These are phyloP conservation scores for Solanum pimpinellifolium DNA, from an alignment of 257 asterid species.

Conservation along the genomic window DNA sequence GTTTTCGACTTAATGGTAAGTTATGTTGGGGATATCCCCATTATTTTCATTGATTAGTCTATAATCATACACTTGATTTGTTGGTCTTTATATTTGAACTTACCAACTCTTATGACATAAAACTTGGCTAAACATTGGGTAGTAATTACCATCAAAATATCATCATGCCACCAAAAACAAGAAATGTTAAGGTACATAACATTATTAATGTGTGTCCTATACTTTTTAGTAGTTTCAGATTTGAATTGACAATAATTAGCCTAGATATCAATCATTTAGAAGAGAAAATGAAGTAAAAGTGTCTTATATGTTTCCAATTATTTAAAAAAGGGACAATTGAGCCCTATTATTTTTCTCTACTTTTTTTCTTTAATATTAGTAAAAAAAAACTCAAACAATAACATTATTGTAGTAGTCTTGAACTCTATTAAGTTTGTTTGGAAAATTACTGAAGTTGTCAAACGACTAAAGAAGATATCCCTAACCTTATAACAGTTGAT, in stretches of 20 bases:
- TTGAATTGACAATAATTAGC: background rate
- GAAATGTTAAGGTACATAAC: background rate
- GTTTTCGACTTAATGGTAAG: constrained; percentile 41
- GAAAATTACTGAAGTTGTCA: too few relatives aligned
- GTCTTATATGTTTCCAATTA: too few relatives aligned
- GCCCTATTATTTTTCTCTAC: too few relatives aligned
- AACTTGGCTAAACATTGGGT: constrained; percentile 18
- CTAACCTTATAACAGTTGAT: rapidly evolving
- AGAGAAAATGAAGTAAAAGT: too few relatives aligned
- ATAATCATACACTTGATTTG: background rate
- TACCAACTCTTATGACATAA: constrained; percentile 16
- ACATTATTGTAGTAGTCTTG: too few relatives aligned
- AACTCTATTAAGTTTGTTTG: too few relatives aligned
- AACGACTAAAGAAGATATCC: too few relatives aligned
- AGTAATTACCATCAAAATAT: constrained; percentile 1
- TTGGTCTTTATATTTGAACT: constrained; percentile 21
- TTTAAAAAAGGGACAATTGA: too few relatives aligned
- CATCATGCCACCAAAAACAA: background rate
- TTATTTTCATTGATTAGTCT: background rate
- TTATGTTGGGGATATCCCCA: too few relatives aligned
- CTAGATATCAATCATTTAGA: background rate
- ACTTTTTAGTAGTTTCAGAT: background rate
- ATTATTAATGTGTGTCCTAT: background rate
- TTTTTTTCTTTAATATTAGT: too few relatives aligned
- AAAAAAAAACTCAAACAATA: too few relatives aligned